Evolutionary conservation across 306 rosid species (phyloP), one percentile per base, ranked within the genome.

Genomic region (Rosa rugosa): DNA sequence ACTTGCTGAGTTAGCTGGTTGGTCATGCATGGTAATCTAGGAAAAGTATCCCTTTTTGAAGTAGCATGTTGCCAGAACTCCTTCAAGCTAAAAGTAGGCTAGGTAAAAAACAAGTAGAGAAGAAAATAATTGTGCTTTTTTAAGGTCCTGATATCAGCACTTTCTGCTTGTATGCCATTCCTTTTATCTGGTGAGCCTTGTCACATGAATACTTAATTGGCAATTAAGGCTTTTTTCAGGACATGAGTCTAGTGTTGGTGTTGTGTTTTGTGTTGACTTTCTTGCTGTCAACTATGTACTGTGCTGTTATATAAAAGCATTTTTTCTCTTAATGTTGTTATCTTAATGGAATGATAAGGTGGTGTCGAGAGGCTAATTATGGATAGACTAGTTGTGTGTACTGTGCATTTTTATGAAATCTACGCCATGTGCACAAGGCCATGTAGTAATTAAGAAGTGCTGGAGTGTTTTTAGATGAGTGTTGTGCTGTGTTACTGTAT

Each of bases 1-100:
- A 31, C 36, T 42, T 74, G 60, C 11, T 23, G 41, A 57, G 56
- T 59, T 57, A 42, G 68, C 14, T 14, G 69, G 46, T 57, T 22
- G 78, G 46, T 41, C 53, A 57, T 74, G 54, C 23, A 1, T 22
- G 69, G 40, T 70, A 59, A 60, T 23, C 27, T 25, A 16, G 70
- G 42, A 31, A 49, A 18, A 20, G 63, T 34, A 72, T 56, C 41
- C 18, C 36, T 41, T n/a, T 69, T 25, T 10, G 41, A 44, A 75
- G 57, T 60, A 44, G 57, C 47, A 75, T 75, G 69, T 75, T 60
- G 27, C 70, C 16, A 23, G 57, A 27, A 31, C 47, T 51, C 46
- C 31, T 49, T 18, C 34, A 49, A 49, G 62, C 20, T 51, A 23
- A 49, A 75, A 45, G 25, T 60, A 62, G 44, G 41, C 70, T 57